These are phyloP conservation scores for Sanghuangporus baumii DNA, from an alignment of 1,284 basidiomycete species.

Conservation along the genomic window DNA sequence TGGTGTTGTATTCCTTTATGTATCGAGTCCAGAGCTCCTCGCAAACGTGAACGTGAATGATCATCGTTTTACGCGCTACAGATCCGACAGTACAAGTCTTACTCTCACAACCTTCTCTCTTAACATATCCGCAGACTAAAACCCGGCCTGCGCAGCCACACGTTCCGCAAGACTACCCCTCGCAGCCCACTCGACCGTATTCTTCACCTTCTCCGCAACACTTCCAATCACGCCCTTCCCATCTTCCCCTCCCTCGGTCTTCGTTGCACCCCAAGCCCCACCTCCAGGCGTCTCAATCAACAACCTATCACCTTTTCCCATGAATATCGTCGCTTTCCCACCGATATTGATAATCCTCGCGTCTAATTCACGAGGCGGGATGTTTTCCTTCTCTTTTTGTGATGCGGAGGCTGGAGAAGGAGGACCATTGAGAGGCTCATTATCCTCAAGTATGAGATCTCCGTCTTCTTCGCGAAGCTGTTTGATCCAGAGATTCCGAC, in stretches of 20 bases:
- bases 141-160: conserved; percentile 62
- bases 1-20: not conserved
- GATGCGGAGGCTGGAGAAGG: not conserved
- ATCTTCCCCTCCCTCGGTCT: conserved; percentile 30
- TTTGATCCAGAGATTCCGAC: conserved; percentile 90
- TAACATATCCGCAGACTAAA: conserved; percentile 26
- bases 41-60: not conserved
- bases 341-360: conserved; percentile 82
- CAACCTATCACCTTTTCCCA: conserved; percentile 80
- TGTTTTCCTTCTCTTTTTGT: conserved; percentile 2
- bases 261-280: conserved; percentile 76
- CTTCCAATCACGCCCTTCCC: conserved; percentile 9
- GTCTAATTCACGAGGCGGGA: conserved; percentile 19
- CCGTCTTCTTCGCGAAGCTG: conserved; percentile 64
- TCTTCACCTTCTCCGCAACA: conserved; percentile 24
- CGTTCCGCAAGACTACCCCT: conserved; percentile 71
- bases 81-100: not conserved
- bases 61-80: not conserved
- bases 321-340: conserved; percentile 84
- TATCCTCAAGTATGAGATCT: conserved; percentile 40
- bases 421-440: conserved; percentile 14
- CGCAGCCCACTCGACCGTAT: conserved; percentile 58
- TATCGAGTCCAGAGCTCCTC: not conserved
- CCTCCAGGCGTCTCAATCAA: conserved; percentile 90
- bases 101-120: not conserved